phyloP scores from a whole-genome alignment of 257 asterid genomes.

The Plantago major region DNA sequence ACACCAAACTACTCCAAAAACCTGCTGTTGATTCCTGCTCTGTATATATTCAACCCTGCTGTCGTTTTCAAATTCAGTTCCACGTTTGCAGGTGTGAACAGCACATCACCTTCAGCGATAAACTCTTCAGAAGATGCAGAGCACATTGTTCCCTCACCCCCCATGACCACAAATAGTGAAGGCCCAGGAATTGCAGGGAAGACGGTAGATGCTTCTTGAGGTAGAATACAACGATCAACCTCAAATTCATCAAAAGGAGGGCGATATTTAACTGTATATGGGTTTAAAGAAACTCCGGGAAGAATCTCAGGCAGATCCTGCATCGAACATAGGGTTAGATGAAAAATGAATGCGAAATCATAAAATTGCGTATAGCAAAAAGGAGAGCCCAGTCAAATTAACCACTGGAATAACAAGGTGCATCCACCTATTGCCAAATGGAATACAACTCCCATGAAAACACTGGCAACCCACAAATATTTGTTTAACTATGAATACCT shows the following conservation, averaged over 20 bases:
- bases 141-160: constrained; percentile 56
- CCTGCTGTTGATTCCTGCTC: constrained; percentile 81
- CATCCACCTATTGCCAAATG: too few relatives aligned
- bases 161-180: constrained; percentile 50
- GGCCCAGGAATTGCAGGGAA: constrained; percentile 67
- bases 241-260: constrained; percentile 96
- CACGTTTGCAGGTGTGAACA: constrained; percentile 59
- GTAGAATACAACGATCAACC: constrained; percentile 76
- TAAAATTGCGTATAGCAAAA: too few relatives aligned
- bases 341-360: too few relatives aligned
- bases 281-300: constrained; percentile 47
- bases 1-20: constrained; percentile 21
- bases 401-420: too few relatives aligned
- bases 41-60: constrained; percentile 50
- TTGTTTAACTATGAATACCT: too few relatives aligned
- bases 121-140: constrained; percentile 26
- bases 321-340: constrained; percentile 15
- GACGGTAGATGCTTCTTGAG: constrained; percentile 39
- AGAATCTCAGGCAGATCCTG: constrained; percentile 75
- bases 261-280: constrained; percentile 50
- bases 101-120: constrained; percentile 62
- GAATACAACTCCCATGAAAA: too few relatives aligned
- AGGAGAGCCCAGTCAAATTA: too few relatives aligned
- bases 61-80: constrained; percentile 39
- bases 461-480: too few relatives aligned